Evolutionary conservation across 192 early-diverging fungal genomes (phyloP).

Genomic region (Chytriomyces confervae): DNA sequence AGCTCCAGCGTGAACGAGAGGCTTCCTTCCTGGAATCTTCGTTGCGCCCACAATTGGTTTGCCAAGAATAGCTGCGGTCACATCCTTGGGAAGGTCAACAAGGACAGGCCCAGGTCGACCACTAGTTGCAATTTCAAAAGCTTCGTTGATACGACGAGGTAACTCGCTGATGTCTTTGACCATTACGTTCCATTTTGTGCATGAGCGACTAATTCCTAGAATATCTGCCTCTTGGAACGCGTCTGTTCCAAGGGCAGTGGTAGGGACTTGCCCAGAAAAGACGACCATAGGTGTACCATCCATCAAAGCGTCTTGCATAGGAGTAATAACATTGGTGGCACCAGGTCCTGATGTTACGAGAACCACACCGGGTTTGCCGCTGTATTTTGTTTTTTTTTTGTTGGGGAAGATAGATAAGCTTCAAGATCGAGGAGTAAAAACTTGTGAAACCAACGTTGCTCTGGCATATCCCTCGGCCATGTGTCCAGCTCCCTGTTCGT

Average conservation of each 20-base stretch:
- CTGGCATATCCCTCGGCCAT: slow-evolving; percentile 98
- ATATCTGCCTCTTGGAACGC: slow-evolving; percentile 99
- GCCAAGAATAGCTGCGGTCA: slow-evolving; percentile 87
- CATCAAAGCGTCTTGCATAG: slow-evolving; percentile 95
- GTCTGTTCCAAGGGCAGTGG: slow-evolving; percentile 88
- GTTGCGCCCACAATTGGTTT: slow-evolving; percentile 73
- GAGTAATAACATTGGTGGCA: slow-evolving; percentile 96
- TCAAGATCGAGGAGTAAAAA: slow-evolving; percentile 18
- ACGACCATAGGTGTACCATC: slow-evolving; percentile 97
- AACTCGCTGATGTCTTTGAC: slow-evolving; percentile 95
- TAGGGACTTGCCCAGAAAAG: slow-evolving; percentile 93
- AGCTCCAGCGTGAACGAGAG: slow-evolving; percentile 47
- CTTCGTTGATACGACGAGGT: slow-evolving; percentile 96
- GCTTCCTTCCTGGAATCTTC: slow-evolving; percentile 71
- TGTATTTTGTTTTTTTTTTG: slow-evolving; percentile 30
- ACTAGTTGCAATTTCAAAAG: slow-evolving; percentile 94
- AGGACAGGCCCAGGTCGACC: slow-evolving; percentile 97
- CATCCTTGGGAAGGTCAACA: slow-evolving; percentile 97
- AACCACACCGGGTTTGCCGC: slow-evolving; percentile 78
- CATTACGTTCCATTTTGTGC: slow-evolving; percentile 99
- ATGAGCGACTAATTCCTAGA: slow-evolving; percentile 91
- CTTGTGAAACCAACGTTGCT: slow-evolving; percentile 64
- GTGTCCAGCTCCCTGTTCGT: slow-evolving; percentile 98
- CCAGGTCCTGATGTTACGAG: slow-evolving; percentile 94
- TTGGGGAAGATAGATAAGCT: background rate